phyloP scores from a whole-genome alignment of 2,329 filamentous ascomycete species.

The Epichloe aotearoae region DNA sequence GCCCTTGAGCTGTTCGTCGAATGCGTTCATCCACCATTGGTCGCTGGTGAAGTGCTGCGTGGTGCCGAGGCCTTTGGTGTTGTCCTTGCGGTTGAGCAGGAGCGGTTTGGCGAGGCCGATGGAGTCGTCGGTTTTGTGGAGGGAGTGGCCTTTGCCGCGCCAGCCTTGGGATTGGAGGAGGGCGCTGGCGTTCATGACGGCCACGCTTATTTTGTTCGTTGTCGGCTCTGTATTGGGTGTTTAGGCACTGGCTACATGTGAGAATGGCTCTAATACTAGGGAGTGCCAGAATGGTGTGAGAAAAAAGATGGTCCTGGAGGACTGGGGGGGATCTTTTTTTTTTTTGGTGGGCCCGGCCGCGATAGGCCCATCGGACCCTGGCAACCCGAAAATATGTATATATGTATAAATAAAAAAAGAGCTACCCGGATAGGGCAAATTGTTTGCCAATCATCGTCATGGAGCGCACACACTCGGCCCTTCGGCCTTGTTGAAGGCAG shows the following conservation, averaged over 20 bases:
- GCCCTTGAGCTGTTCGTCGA: constrained; percentile 77
- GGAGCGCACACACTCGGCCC: too few species aligned
- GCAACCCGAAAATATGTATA: background rate
- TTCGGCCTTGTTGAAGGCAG: too few species aligned
- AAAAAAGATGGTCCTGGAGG: background rate
- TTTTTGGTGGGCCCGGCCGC: background rate
- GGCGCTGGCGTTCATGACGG: constrained; percentile 66
- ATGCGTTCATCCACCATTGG: constrained; percentile 95
- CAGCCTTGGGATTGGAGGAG: constrained; percentile 80
- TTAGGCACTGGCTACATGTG: background rate
- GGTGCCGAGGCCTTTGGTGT: constrained; percentile 69
- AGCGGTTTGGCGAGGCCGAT: constrained; percentile 75
- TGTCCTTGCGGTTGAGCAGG: constrained; percentile 68
- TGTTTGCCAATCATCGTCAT: too few species aligned
- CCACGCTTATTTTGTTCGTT: background rate
- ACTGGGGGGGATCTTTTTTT: background rate
- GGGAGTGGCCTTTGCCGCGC: constrained; percentile 76
- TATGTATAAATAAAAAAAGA: too few species aligned
- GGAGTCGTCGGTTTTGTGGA: constrained; percentile 59
- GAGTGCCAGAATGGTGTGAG: background rate
- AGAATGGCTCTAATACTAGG: background rate
- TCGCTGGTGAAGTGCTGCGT: constrained; percentile 57
- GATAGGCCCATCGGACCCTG: background rate
- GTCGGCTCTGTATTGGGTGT: background rate
- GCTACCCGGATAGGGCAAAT: too few species aligned